A percentile compares a stretch with the other conserved stretches of the same genome.
These are phyloP conservation scores for Cyphellophora europaea DNA, from an alignment of 2,329 filamentous ascomycete species.

Conservation along the genomic window DNA sequence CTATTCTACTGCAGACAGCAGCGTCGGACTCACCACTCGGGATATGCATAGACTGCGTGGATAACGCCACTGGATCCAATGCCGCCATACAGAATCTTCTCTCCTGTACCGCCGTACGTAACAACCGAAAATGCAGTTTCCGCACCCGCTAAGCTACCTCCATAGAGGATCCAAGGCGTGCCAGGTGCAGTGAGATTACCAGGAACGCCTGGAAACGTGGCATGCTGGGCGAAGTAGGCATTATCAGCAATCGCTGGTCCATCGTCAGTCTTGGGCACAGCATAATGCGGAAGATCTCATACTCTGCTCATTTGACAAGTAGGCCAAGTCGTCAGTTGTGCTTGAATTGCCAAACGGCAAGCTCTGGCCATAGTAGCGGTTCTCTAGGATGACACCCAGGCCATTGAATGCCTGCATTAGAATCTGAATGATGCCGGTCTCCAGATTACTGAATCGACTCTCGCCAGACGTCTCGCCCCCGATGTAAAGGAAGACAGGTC, in stretches of 20 bases:
- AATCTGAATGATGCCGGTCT: slow-evolving; percentile 41
- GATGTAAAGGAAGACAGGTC: slow-evolving; percentile 36
- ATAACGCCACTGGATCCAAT: slow-evolving; percentile 40
- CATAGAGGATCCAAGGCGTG: slow-evolving; percentile 38
- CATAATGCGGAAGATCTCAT: neutral
- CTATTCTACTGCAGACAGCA: neutral
- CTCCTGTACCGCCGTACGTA: slow-evolving; percentile 20
- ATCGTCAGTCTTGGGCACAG: no score
- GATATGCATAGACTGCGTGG: slow-evolving; percentile 33
- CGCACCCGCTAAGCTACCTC: slow-evolving; percentile 37
- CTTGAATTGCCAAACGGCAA: slow-evolving; percentile 25
- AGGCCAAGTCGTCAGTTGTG: slow-evolving; percentile 31
- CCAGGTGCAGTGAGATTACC: slow-evolving; percentile 28
- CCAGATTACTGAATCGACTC: slow-evolving; percentile 34
- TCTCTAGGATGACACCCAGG: slow-evolving; percentile 38
- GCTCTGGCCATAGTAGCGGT: slow-evolving; percentile 32
- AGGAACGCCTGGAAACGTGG: slow-evolving; percentile 19
- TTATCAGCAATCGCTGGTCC: slow-evolving; percentile 30
- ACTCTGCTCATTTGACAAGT: slow-evolving; percentile 32
- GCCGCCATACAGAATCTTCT: slow-evolving; percentile 30
- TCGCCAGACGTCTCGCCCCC: slow-evolving; percentile 26
- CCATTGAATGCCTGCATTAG: slow-evolving; percentile 46
- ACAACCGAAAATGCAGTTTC: slow-evolving; percentile 34
- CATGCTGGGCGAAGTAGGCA: slow-evolving; percentile 32
- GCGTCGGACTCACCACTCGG: slow-evolving; percentile 32